phyloP scores from a whole-genome alignment of 2,329 filamentous ascomycete species.

The Aspergillus calidoustus region DNA sequence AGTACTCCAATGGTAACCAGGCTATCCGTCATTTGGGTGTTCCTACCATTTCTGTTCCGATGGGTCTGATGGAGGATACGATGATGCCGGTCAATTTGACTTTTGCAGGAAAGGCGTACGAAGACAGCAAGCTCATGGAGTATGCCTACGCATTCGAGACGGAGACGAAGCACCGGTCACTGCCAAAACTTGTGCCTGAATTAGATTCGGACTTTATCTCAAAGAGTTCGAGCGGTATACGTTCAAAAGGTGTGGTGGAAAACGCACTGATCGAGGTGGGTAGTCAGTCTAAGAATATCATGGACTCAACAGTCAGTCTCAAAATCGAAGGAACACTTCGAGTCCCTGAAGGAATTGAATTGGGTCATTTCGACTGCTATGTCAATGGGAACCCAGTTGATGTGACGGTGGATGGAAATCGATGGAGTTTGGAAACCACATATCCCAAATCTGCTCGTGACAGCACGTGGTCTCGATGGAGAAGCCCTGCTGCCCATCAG shows the following conservation, averaged over 20 bases:
- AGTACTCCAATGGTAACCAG: slow-evolving; percentile 59
- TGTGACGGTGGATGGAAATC: slow-evolving; percentile 16
- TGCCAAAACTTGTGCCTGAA: slow-evolving; percentile 26
- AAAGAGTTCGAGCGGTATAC: background rate
- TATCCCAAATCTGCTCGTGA: slow-evolving; percentile 33
- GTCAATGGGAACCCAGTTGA: slow-evolving; percentile 30
- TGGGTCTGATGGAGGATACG: slow-evolving; percentile 55
- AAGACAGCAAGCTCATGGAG: slow-evolving; percentile 42
- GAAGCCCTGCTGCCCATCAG: slow-evolving; percentile 31
- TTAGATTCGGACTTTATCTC: slow-evolving; percentile 30
- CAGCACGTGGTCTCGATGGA: slow-evolving; percentile 30
- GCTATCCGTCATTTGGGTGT: slow-evolving; percentile 60
- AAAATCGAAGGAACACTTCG: slow-evolving; percentile 12
- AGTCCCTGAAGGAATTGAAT: slow-evolving; percentile 10
- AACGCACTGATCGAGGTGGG: slow-evolving; percentile 9
- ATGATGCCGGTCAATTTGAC: slow-evolving; percentile 59
- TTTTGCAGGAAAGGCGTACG: slow-evolving; percentile 56
- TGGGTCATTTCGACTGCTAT: slow-evolving; percentile 23
- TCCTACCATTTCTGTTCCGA: slow-evolving; percentile 58
- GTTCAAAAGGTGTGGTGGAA: background rate
- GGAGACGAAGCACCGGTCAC: slow-evolving; percentile 25
- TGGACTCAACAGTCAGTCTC: slow-evolving; percentile 13
- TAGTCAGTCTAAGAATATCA: slow-evolving; percentile 17
- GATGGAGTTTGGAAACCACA: slow-evolving; percentile 24
- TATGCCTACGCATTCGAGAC: slow-evolving; percentile 35